These are phyloP conservation scores for Lactarius sp. DNA, from an alignment of 768 basidiomycete species.

Conservation along the genomic window DNA sequence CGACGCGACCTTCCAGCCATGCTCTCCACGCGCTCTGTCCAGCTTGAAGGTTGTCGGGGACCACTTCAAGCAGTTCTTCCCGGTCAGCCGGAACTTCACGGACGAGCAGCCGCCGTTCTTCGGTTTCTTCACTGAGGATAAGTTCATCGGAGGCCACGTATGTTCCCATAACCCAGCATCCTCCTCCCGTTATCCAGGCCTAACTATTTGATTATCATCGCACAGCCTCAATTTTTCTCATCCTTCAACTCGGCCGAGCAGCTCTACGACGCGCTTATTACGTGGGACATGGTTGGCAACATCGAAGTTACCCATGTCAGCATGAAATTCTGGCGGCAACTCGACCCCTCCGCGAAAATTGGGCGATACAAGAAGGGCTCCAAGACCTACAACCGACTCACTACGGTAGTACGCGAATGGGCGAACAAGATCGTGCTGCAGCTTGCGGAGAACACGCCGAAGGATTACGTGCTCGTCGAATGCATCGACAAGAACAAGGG, in stretches of 20 bases:
- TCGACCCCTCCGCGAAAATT: background rate
- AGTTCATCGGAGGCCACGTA: constrained; percentile 28
- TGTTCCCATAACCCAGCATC: background rate
- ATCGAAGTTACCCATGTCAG: constrained; percentile 28
- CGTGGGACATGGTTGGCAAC: constrained; percentile 27
- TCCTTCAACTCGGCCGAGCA: constrained; percentile 31
- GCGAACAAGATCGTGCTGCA: constrained; percentile 21
- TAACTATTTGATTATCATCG: background rate
- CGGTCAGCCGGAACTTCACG: constrained; percentile 28
- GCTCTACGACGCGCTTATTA: constrained; percentile 29
- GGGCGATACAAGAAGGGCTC: constrained; percentile 16
- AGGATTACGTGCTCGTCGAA: constrained; percentile 15
- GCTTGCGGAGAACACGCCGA: constrained; percentile 12
- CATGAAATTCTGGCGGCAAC: constrained; percentile 30
- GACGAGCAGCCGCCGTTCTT: constrained; percentile 3
- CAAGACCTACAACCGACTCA: constrained; percentile 10
- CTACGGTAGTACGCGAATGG: constrained; percentile 2
- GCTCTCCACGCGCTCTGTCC: constrained; percentile 32
- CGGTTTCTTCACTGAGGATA: constrained; percentile 20
- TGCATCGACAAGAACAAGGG: constrained; percentile 9
- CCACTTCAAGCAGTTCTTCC: constrained; percentile 31
- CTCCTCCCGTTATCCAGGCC: background rate
- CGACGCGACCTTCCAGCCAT: constrained; percentile 33
- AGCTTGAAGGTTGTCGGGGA: constrained; percentile 29
- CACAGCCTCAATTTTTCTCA: constrained; percentile 31